phyloP scores from a whole-genome alignment of 2,329 filamentous ascomycete genomes.

The Microdochium trichocladiopsis region DNA sequence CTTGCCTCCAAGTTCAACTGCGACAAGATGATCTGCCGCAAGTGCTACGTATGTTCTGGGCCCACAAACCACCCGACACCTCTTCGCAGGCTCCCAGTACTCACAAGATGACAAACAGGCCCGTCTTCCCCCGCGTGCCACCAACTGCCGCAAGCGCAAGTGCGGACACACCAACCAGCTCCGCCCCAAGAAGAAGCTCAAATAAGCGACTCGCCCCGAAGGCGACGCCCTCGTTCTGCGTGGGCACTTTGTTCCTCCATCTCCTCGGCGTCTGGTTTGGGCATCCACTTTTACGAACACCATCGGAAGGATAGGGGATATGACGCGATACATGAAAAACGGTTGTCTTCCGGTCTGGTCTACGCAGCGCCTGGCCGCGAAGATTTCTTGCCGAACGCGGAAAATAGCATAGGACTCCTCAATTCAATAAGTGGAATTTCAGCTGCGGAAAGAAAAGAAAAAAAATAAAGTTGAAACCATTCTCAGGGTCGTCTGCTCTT shows the following conservation, averaged over 20 bases:
- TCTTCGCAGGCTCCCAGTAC: neutral
- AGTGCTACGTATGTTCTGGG: conserved; percentile 83
- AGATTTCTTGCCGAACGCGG: conserved; percentile 6
- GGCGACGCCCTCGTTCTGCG: neutral
- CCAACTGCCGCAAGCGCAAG: conserved; percentile 99
- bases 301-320: conserved; percentile 9
- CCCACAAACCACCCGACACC: neutral
- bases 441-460: neutral
- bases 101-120: conserved; percentile 30
- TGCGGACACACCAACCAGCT: conserved; percentile 99
- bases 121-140: conserved; percentile 93
- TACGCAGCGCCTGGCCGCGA: conserved; percentile 15
- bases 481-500: no score
- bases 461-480: neutral
- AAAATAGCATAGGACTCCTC: neutral
- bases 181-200: conserved; percentile 99
- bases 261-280: conserved; percentile 28
- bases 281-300: conserved; percentile 13
- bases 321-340: neutral
- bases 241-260: conserved; percentile 15
- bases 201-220: conserved; percentile 53
- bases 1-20: conserved; percentile 99
- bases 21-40: conserved; percentile 99
- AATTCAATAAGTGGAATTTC: conserved; percentile 1
- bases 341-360: neutral